A percentile compares a stretch with the other conserved stretches of the same genome.
Evolutionary conservation across 768 basidiomycete species (phyloP).

Genomic region (Chalciporus piperatus): DNA sequence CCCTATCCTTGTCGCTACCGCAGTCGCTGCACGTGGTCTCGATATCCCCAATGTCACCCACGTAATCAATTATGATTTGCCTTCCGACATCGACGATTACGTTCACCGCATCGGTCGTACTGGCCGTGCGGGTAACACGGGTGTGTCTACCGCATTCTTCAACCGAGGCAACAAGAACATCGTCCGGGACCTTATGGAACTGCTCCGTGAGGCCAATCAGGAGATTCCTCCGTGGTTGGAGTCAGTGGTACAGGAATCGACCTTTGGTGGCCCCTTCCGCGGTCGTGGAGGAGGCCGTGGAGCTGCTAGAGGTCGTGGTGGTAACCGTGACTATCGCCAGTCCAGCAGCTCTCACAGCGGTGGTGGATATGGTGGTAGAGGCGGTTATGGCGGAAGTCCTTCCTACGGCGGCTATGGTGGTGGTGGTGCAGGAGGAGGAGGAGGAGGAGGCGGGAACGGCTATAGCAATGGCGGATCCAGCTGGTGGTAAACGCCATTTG

Average conservation of each 20-base stretch:
- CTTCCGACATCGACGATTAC: constrained; percentile 98
- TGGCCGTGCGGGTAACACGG: constrained; percentile 97
- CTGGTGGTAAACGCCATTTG: constrained; percentile 46
- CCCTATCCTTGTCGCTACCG: constrained; percentile 96
- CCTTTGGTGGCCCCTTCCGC: constrained; percentile 59
- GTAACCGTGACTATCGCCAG: constrained; percentile 35
- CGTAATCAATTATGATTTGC: constrained; percentile 97
- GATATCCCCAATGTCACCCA: constrained; percentile 99
- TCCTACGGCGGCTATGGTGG: constrained; percentile 28
- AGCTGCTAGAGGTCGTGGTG: constrained; percentile 38
- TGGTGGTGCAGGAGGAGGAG: constrained; percentile 17
- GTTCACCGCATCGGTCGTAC: constrained; percentile 98
- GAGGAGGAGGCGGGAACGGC: constrained; percentile 21
- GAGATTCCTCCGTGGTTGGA: constrained; percentile 92
- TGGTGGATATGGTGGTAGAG: constrained; percentile 30
- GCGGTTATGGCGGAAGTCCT: constrained; percentile 32
- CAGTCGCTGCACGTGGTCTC: constrained; percentile 97
- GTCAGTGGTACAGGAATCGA: constrained; percentile 75
- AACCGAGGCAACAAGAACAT: constrained; percentile 92
- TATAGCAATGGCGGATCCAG: constrained; percentile 34
- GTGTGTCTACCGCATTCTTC: constrained; percentile 94
- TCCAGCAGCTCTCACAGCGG: constrained; percentile 24
- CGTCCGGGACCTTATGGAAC: constrained; percentile 86
- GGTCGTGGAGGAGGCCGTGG: constrained; percentile 60
- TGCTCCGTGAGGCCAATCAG: constrained; percentile 94